Base-by-base conservation (phyloP, 257 asterid species). In the Leptodermis oblonga region DNA sequence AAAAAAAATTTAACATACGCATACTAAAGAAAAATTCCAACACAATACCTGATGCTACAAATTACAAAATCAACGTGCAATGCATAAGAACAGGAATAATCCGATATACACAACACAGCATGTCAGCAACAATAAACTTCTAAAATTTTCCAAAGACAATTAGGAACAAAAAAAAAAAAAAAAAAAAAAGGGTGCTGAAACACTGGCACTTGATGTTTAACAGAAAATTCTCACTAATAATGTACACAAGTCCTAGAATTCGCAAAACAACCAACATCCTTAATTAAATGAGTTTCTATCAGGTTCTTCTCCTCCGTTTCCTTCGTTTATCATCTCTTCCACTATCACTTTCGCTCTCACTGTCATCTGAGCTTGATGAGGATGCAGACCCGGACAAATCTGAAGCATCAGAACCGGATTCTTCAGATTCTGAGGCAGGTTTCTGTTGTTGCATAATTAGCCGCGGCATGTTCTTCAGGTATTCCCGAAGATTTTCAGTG, bases 381-480 rank as follows among this genome's bases (percentile, higher is more conserved):
- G 85, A 73, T 58, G 64, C 74, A 0, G 87, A 83, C 59, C 42
- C 80, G 28, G 87, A 80, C 58, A 76, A 77, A 71, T 67, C 83
- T 0, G 92, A 82, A 36, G 68, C 92, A 14, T 84, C 78, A 52
- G 84, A 78, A 68, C 79, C 84, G 20, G 95, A 79, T 66, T 76
- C 89, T 15, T 79, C 91, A 17, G 86, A 86, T 73, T 77, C 96
- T 7, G 88, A 70, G 43, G 80, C n/a, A 0, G 88, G 87, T 77
- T 83, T 88, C 55, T 88, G 95, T 49, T 92, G 97, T 70, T 92
- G 96, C 98, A 90, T 90, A 61, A 92, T 92, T 30, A 90, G 87
- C n/a, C 93, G 80, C 11, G 98, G 97, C 96, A 86, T 92, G 78
- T 88, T 90, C 85, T 92, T 92, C 70, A 90, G 83, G 76, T 88